Conservation (phyloP, 306 rosid species). For the Pyrus pyrifolia region DNA sequence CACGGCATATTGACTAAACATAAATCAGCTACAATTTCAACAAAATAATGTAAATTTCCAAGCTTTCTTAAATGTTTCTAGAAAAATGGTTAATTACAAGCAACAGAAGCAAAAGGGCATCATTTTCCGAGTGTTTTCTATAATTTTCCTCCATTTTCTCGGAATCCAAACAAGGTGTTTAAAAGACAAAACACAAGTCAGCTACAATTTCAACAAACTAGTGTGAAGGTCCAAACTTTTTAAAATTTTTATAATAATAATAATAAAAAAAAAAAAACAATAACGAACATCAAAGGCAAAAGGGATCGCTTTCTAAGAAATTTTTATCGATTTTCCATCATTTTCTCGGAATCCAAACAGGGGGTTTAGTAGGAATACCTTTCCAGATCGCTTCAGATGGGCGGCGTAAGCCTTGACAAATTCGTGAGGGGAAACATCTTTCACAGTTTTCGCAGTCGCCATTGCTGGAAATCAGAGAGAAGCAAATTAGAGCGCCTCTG, state of each 20-base stretch:
- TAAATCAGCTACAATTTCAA: neutral
- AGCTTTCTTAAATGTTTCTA: neutral
- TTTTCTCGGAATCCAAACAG: neutral
- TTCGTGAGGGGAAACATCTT: constrained; percentile 52
- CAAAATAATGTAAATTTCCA: neutral
- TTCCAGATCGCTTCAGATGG: constrained; percentile 50
- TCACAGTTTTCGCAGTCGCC: constrained; percentile 48
- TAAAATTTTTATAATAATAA: neutral
- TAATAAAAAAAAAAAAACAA: neutral
- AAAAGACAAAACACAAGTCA: neutral
- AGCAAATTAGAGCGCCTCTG: neutral
- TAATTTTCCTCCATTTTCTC: neutral
- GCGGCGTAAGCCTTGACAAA: constrained; percentile 49
- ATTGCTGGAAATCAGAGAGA: constrained; percentile 15
- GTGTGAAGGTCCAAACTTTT: neutral
- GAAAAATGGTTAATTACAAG: neutral
- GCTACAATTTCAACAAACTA: neutral
- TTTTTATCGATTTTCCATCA: neutral
- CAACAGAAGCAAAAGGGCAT: too few relatives aligned
- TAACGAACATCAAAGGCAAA: neutral
- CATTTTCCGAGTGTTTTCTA: neutral
- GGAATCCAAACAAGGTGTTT: neutral
- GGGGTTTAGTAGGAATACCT: constrained; percentile 14
- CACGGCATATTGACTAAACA: neutral
- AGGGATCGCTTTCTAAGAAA: neutral